A percentile compares a stretch with the other conserved stretches of the same genome.
Evolutionary conservation across 2,329 filamentous ascomycete genomes (phyloP).

Genomic region (Knufia petricola): DNA sequence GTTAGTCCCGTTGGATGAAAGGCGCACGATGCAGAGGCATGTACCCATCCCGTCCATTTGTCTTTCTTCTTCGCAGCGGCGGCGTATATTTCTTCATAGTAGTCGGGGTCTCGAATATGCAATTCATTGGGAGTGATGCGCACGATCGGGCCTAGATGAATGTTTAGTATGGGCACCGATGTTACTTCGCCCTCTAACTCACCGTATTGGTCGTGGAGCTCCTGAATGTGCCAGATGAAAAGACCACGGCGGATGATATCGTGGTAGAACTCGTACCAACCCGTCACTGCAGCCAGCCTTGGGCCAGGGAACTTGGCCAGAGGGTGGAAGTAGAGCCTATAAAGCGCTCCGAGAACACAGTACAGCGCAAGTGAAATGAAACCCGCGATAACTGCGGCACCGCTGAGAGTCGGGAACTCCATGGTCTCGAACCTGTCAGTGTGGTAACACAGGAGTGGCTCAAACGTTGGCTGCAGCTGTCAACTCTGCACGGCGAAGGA

Average conservation of each 20-base stretch:
- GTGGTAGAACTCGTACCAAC: conserved; percentile 26
- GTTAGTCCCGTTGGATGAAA: not conserved
- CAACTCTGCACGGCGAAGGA: not conserved
- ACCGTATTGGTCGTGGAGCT: conserved; percentile 31
- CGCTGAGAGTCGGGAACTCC: not conserved
- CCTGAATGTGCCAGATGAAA: conserved; percentile 28
- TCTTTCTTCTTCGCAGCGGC: conserved; percentile 11
- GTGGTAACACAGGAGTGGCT: not conserved
- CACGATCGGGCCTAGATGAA: conserved; percentile 12
- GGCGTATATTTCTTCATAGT: conserved; percentile 16
- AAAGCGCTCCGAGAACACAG: conserved; percentile 7
- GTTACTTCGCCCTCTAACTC: conserved; percentile 8
- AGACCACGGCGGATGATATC: conserved; percentile 25
- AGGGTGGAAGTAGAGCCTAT: conserved; percentile 27
- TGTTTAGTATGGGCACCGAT: not conserved
- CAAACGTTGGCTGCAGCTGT: not conserved
- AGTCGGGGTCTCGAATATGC: conserved; percentile 18
- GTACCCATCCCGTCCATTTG: conserved; percentile 12
- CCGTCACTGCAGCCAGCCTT: conserved; percentile 25
- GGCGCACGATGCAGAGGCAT: not conserved
- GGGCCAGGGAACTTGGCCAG: conserved; percentile 29
- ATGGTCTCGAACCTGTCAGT: not conserved
- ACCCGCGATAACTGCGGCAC: not conserved
- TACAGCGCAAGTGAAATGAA: not conserved
- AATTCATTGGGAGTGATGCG: conserved; percentile 20